Conservation (phyloP, 805 yeast genomes). For the Dipodascus geniculatus region DNA sequence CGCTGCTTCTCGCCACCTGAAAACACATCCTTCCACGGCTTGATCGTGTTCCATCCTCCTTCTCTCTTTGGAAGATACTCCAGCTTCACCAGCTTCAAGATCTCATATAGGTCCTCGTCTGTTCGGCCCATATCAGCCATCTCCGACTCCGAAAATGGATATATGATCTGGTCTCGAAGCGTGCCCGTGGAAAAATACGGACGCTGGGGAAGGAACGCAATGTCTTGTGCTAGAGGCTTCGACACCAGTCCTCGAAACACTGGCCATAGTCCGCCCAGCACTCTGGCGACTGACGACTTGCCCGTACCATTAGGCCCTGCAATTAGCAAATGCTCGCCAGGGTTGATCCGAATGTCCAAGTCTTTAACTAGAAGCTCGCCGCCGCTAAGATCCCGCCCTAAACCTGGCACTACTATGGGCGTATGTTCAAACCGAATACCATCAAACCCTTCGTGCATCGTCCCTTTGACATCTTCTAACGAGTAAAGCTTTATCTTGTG, state of each 20-base stretch:
- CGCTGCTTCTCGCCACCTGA: conserved; percentile 97
- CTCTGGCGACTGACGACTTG: conserved; percentile 73
- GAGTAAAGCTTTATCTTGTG: conserved; percentile 14
- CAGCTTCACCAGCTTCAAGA: conserved; percentile 63
- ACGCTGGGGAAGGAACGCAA: conserved; percentile 73
- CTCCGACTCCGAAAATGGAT: conserved; percentile 69
- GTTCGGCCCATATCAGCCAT: conserved; percentile 61
- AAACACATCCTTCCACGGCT: conserved; percentile 82
- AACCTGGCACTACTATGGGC: conserved; percentile 65
- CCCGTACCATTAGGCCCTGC: conserved; percentile 87
- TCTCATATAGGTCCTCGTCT: conserved; percentile 57
- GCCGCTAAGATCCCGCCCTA: conserved; percentile 21
- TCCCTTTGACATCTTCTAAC: conserved; percentile 55
- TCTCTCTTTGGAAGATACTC: conserved; percentile 67
- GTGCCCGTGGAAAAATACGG: conserved; percentile 75
- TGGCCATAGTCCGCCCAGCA: conserved; percentile 89
- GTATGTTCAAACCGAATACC: conserved; percentile 79
- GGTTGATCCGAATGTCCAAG: conserved; percentile 48
- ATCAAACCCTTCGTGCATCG: conserved; percentile 61
- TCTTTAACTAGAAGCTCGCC: conserved; percentile 52
- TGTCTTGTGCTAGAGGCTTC: conserved; percentile 53
- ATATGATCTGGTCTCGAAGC: conserved; percentile 81
- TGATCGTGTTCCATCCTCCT: conserved; percentile 34
- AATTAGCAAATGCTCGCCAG: conserved; percentile 61
- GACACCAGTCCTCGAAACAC: conserved; percentile 71